Evolutionary conservation across 2,329 filamentous ascomycete genomes (phyloP), one percentile per base, ranked within the genome.

Genomic region (Ophiocordyceps robertsii): DNA sequence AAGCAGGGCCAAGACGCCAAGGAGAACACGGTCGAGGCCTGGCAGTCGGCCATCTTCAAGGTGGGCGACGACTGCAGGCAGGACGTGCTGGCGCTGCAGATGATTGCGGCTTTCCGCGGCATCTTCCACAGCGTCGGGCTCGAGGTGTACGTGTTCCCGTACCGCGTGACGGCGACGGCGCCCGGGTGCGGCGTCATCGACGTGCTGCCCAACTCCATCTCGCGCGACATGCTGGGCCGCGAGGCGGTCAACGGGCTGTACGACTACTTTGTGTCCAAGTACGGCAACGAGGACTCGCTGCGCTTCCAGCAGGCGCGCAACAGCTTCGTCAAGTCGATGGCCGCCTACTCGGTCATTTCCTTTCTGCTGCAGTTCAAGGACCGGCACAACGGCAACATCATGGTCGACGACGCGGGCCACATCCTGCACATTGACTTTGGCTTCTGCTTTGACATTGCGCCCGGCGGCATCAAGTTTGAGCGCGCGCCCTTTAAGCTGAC

Each of bases 21-120:
- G n/a, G 56, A 58, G 41, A 77, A 74, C 53, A 85, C 79, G 0
- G 78, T 94, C 51, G 93, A 98, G 61, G 83, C 90, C n/a, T 96
- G 92, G 93, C 92, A 98, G 62, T 94, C 88, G 2, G 92, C 90
- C 44, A 99, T 99, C 56, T 99, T 99, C 79, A 99, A 99, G 62
- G 93, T 99, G 39, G 92, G 92, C 47, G 92, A 99, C 59, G 92
- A 99, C 62, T 96, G 92, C 59, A 83, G 92, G 40, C 92, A 99
- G 64, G 93, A 99, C 55, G 84, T 99, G 41, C 72, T 99, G 46
- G 92, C 92, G 2, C 69, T 99, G 47, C 92, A 98, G 63, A 93
- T 99, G 83, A 95, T 99, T 59, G 82, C 92, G 1, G 88, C 89
- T 1, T 99, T 98, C 71, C 82, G 92, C 21, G 89, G 89, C 48